Base-by-base conservation (phyloP, 768 basidiomycete species). In the Leucogyrophana mollusca region DNA sequence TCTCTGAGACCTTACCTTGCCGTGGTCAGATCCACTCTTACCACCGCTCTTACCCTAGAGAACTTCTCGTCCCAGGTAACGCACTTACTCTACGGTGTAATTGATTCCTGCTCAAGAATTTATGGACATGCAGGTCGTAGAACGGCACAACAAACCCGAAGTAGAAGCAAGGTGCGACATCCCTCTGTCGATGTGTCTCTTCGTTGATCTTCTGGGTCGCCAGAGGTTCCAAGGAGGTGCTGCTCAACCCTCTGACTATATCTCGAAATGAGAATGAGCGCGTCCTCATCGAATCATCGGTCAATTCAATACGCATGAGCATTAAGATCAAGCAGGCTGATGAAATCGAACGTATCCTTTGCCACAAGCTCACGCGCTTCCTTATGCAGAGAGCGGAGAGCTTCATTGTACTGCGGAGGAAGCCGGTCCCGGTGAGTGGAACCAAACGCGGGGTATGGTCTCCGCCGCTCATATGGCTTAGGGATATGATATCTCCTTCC, bases 311-410 rank as follows among this genome's bases (percentile, higher is more conserved):
- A 64, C 85, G 96, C 34, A 76, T 99, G 48, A 93, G 89, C 68
- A 98, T 99, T 72, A 93, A 87, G 74, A 97, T 99, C 65, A 99
- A 99, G 67, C 96, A 99, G 65, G 94, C 96, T 25, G 96, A 99
- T 68, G 96, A 99, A 72, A 95, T 97, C 51, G 96, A 99, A 63
- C 82, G 88, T 41, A 96, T 98, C 57, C 74, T 99, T 32, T 96
- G 94, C 64, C 91, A 97, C 73, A 94, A 98, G 67, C 98, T 99
- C 68, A 96, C 94, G 17, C 79, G 96, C 43, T 99, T 99, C 73
- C 89, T 98, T 92, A 97, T 94, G 87, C 93, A 94, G 72, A 77
- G 96, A 48, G 96, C 96, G 20, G 96, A 99, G 73, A 93, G 85
- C 67, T 99, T 99, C 66, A 81, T 99, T 50, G 91, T 99, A 57